These are phyloP conservation scores for Fusarium papillatum DNA, from an alignment of 2,329 filamentous ascomycete genomes.

Conservation along the genomic window DNA sequence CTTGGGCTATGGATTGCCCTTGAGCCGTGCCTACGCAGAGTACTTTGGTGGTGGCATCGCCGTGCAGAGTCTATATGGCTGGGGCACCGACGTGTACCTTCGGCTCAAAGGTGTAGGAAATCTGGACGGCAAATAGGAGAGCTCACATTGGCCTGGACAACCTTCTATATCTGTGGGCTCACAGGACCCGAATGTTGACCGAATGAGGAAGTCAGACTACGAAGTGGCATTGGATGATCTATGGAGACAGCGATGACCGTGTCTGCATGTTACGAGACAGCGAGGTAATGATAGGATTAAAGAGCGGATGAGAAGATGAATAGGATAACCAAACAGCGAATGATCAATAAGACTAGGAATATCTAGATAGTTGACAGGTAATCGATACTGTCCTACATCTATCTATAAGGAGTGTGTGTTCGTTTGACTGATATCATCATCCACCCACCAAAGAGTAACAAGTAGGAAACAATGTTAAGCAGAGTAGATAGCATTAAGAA, in stretches of 20 bases:
- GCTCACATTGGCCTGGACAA: not conserved
- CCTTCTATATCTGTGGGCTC: not conserved
- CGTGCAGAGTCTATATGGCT: slow-evolving; percentile 96
- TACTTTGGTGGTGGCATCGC: slow-evolving; percentile 97
- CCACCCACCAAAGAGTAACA: not conserved
- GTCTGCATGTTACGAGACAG: not conserved
- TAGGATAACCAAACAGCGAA: not conserved
- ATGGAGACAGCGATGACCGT: not conserved
- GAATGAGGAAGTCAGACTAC: not conserved
- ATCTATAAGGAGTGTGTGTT: not conserved
- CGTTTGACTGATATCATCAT: not conserved
- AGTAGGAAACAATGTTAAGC: not conserved
- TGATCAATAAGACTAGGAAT: not conserved
- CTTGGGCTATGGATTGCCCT: slow-evolving; percentile 90
- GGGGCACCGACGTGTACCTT: slow-evolving; percentile 83
- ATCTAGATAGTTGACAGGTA: slow-evolving; percentile 1
- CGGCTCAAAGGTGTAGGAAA: slow-evolving; percentile 73
- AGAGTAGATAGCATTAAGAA: slow-evolving; percentile 25
- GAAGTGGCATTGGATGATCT: not conserved
- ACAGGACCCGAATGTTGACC: not conserved
- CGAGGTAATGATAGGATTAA: not conserved
- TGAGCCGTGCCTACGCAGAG: slow-evolving; percentile 95
- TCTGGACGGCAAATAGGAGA: slow-evolving; percentile 52
- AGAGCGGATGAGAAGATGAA: not conserved
- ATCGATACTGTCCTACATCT: not conserved